Evolutionary conservation across 2,329 filamentous ascomycete species (phyloP).

Genomic region (Fusarium algeriense): DNA sequence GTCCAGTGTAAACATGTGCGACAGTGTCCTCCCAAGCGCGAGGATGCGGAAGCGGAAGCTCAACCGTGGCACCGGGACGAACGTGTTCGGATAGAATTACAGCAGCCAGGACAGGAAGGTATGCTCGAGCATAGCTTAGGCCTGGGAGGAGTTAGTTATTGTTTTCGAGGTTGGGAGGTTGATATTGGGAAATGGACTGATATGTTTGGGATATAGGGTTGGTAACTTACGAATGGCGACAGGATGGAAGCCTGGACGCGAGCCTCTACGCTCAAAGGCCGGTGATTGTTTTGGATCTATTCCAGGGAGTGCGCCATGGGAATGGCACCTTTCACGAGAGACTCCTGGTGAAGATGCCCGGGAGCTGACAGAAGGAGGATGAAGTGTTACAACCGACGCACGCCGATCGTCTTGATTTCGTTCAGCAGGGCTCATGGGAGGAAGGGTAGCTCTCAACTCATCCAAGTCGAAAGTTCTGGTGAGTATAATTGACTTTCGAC

Average conservation of each 20-base stretch:
- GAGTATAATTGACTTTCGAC: constrained; percentile 61
- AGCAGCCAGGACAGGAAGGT: constrained; percentile 65
- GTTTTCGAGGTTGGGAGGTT: background rate
- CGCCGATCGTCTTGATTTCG: constrained; percentile 14
- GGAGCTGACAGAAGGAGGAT: constrained; percentile 1
- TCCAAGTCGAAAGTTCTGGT: constrained; percentile 64
- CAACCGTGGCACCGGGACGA: constrained; percentile 64
- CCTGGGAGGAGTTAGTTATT: constrained; percentile 41
- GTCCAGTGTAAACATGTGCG: constrained; percentile 66
- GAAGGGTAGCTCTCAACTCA: constrained; percentile 61
- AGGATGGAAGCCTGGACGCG: constrained; percentile 20
- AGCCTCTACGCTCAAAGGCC: constrained; percentile 20
- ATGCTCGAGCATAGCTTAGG: constrained; percentile 49
- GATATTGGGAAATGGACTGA: no score
- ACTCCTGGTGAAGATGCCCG: constrained; percentile 20
- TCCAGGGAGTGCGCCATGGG: constrained; percentile 16
- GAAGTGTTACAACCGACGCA: constrained; percentile 33
- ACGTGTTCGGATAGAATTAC: constrained; percentile 68
- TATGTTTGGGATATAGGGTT: constrained; percentile 14
- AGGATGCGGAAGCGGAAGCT: constrained; percentile 69
- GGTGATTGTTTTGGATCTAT: background rate
- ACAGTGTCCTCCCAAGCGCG: constrained; percentile 68
- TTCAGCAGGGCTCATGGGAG: constrained; percentile 48
- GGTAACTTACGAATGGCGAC: constrained; percentile 46
- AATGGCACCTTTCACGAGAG: constrained; percentile 28